Evolutionary conservation across 2,329 filamentous ascomycete genomes (phyloP).

Genomic region (Nemania serpens): DNA sequence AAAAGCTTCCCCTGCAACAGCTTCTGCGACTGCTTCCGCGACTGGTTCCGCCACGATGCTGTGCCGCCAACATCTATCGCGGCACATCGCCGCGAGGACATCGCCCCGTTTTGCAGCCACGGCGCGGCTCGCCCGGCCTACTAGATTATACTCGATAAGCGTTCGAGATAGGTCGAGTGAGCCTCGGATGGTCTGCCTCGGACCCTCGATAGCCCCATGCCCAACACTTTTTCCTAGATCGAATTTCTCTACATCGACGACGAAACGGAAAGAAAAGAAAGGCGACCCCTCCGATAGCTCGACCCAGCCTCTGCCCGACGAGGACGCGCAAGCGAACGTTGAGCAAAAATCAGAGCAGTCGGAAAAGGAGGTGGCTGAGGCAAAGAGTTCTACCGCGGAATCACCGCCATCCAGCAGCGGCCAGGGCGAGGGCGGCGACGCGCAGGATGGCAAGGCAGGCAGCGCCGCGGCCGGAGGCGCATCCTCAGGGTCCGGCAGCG

Average conservation of each 20-base stretch:
- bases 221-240: slow-evolving; percentile 28
- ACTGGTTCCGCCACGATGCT: slow-evolving; percentile 35
- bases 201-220: slow-evolving; percentile 24
- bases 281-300: slow-evolving; percentile 57
- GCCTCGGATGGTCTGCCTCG: slow-evolving; percentile 30
- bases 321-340: slow-evolving; percentile 57
- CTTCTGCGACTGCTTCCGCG: slow-evolving; percentile 1
- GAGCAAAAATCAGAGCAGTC: slow-evolving; percentile 52
- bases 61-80: slow-evolving; percentile 42
- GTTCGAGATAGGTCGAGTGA: slow-evolving; percentile 27
- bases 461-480: slow-evolving; percentile 63
- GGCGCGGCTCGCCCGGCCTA: slow-evolving; percentile 27
- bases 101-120: slow-evolving; percentile 32
- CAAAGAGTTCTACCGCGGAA: slow-evolving; percentile 50
- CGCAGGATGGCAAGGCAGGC: slow-evolving; percentile 61
- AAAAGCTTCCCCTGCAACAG: slow-evolving; percentile 30
- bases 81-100: slow-evolving; percentile 36
- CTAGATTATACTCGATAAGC: slow-evolving; percentile 37
- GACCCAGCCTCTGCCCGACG: slow-evolving; percentile 56
- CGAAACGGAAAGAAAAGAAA: slow-evolving; percentile 48
- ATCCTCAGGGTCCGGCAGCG: slow-evolving; percentile 55
- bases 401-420: slow-evolving; percentile 52
- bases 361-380: slow-evolving; percentile 54
- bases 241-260: slow-evolving; percentile 46
- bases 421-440: slow-evolving; percentile 45